phyloP scores from a whole-genome alignment of 139 green algal genomes.

The Auxenochlorella pyrenoidosa region DNA sequence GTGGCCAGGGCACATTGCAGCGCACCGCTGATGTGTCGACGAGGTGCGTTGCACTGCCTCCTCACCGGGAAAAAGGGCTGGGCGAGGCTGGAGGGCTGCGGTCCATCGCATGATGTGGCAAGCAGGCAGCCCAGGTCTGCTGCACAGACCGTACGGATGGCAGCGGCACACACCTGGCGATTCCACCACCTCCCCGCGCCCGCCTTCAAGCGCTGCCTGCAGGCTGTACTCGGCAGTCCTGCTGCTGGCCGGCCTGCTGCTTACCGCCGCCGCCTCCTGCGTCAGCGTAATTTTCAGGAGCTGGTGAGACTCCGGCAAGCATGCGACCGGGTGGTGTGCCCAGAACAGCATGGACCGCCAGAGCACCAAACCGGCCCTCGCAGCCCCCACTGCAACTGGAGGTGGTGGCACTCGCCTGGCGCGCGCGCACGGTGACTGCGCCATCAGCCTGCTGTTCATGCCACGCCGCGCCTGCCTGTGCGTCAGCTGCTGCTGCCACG shows the following conservation, averaged over 20 bases:
- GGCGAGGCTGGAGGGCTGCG: too few relatives aligned
- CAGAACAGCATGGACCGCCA: neutral
- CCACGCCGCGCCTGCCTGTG: neutral
- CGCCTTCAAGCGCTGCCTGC: neutral
- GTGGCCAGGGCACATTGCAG: too few relatives aligned
- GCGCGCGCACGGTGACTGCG: conserved; percentile 19
- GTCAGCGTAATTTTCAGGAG: too few relatives aligned
- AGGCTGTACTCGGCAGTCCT: conserved; percentile 14
- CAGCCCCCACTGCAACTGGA: neutral
- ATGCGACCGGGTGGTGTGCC: too few relatives aligned
- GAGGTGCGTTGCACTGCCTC: too few relatives aligned
- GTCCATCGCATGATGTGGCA: too few relatives aligned
- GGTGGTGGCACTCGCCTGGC: neutral
- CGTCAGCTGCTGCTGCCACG: neutral
- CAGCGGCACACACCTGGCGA: neutral
- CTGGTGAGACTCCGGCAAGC: too few relatives aligned
- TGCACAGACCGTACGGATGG: too few relatives aligned
- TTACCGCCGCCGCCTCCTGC: neutral
- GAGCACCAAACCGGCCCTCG: neutral
- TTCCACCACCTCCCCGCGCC: neutral
- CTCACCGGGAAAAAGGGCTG: too few relatives aligned
- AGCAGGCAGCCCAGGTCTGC: too few relatives aligned
- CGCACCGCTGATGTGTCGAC: too few relatives aligned
- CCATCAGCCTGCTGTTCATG: neutral
- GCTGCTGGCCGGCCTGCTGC: neutral